Evolutionary conservation across 2,329 filamentous ascomycete genomes (phyloP).

Genomic region (Pseudogymnoascus sp.): DNA sequence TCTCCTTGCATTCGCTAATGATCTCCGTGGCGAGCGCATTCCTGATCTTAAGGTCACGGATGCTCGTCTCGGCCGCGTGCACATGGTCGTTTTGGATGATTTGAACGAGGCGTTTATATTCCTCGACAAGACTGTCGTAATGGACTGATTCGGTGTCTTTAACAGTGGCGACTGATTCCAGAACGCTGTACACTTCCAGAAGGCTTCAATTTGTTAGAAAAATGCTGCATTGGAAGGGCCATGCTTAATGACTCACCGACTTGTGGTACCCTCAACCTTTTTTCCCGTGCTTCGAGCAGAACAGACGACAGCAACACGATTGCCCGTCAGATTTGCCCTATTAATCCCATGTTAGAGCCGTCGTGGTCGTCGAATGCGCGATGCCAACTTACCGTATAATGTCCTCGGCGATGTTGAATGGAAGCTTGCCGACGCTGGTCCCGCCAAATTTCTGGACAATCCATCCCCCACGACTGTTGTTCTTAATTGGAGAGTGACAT

Average conservation of each 20-base stretch:
- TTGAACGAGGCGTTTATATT: conserved; percentile 67
- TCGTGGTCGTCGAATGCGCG: neutral
- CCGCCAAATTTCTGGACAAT: conserved; percentile 93
- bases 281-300: conserved; percentile 91
- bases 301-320: conserved; percentile 85
- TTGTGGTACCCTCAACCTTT: conserved; percentile 91
- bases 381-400: conserved; percentile 50
- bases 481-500: conserved; percentile 18
- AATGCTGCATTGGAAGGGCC: neutral
- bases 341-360: conserved; percentile 10
- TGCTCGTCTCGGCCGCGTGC: conserved; percentile 55
- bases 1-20: conserved; percentile 68
- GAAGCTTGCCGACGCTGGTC: conserved; percentile 91
- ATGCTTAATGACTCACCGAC: conserved; percentile 55
- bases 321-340: conserved; percentile 53
- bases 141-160: conserved; percentile 46
- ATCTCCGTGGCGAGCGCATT: conserved; percentile 57
- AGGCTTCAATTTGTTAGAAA: conserved; percentile 26
- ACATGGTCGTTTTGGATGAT: conserved; percentile 79
- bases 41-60: conserved; percentile 49
- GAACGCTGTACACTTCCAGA: conserved; percentile 50
- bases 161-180: conserved; percentile 45
- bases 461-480: conserved; percentile 45
- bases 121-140: conserved; percentile 41
- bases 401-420: conserved; percentile 62